Base-by-base conservation (phyloP, 2,329 filamentous ascomycete species). In the Alternaria infectoria region DNA sequence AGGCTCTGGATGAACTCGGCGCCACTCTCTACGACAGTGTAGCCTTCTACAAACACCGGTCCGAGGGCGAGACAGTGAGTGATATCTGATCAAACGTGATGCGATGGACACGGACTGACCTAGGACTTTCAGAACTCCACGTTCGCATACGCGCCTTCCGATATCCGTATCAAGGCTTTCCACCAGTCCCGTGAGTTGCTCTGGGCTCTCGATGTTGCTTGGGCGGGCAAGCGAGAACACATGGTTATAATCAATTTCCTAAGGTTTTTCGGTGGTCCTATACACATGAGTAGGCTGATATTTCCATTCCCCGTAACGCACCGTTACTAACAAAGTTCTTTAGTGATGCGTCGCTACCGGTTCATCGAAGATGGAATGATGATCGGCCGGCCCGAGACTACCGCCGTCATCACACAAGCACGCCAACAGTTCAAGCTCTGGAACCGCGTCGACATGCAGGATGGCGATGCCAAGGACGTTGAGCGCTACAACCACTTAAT, bases 31-130 rank as follows among this genome's bases (percentile, higher is more conserved):
- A 79, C 63, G 77, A 79, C 46, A 70, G 75, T 19, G 68, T 77
- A 15, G 70, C 75, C 25, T 79, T 77, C 65, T 78, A 65, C 68
- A 79, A 79, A 70, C 77, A 79, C 58, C 71, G 74, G 6, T 57
- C 67, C 32, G 77, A 79, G 62, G 76, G 75, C 12, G 77, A 79
- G 62, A 79, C 75, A 6, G 52, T 55, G 21, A 55, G 52, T 13
- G 46, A n/a, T 49, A 28, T 28, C 21, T 15, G 5, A 49, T 10
- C 15, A 26, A 3, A 26, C 5, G 23, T 26, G 23, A 23, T n/a
- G 11, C 6, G 8, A 11, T n/a, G 26, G 23, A n/a, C 26, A 49
- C 2, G 15, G 1, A 40, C 46, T 49, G 46, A 49, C 23, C 23
- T 28, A 0, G n/a, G 15, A 49, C 26, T 15, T 28, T n/a, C 3